Evolutionary conservation across 257 asterid species (phyloP), one percentile per base, ranked within the genome.

Genomic region (Solanum stenotomum): DNA sequence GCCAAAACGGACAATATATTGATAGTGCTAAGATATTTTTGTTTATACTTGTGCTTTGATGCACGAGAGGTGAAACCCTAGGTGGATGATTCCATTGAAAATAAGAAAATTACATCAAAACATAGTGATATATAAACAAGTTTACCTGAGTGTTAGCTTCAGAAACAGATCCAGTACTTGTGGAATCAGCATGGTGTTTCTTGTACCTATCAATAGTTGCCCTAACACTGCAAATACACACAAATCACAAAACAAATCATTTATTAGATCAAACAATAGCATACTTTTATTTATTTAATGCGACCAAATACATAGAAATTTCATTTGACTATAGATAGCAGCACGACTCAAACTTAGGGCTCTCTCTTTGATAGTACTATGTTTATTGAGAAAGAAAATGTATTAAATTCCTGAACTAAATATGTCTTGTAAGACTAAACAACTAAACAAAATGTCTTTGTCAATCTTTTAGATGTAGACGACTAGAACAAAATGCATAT

Each of bases 141-240:
- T 35, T 10, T 87, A 93, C 98, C 95, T 96, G 98, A 9, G 95
- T 92, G 89, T 95, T 96, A 82, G 98, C 98, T 90, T 94, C 98
- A 88, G 98, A 94, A 33, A 96, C 91, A 90, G 98, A 92, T 33
- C 95, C 96, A 63, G 95, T 31, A 86, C 83, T 92, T 35, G 98
- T 52, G 85, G 97, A 92, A 92, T 95, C 96, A 79, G 94, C 87
- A 88, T 91, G 87, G 40, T 96, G 94, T 92, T 95, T 96, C 96
- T 95, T 96, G 93, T 95, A 96, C 93, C 95, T 93, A 15, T 96
- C 98, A 90, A 96, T 96, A 31, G 98, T 96, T 42, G 91, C 97
- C 94, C 95, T 91, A 83, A 96, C 98, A 91, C 98, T 96, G 94
- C 90, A 94, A 0, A 65, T 13, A 84, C 76, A 22, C 34, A n/a